phyloP scores from a whole-genome alignment of 345 rosid genomes.

The Dipteronia dyeriana region DNA sequence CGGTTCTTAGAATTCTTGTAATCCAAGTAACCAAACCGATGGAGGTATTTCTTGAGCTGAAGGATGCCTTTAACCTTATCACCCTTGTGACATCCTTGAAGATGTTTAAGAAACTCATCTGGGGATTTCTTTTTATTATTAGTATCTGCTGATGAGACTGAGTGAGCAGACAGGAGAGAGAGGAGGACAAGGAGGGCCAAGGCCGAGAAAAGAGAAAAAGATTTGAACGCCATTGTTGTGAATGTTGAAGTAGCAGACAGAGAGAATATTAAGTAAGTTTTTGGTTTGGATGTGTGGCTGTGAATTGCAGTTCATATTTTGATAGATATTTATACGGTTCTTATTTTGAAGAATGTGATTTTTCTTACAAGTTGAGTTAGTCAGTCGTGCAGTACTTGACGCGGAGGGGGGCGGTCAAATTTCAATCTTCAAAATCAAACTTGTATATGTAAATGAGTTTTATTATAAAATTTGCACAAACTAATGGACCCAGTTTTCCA shows the following conservation, averaged over 20 bases:
- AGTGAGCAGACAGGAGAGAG: neutral
- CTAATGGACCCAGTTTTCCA: no score
- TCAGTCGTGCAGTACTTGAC: no score
- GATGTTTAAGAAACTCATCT: conserved; percentile 29
- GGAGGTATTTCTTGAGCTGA: conserved; percentile 32
- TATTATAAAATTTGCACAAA: no score
- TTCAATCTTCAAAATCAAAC: no score
- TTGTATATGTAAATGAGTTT: no score
- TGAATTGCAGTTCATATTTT: neutral
- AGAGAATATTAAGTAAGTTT: neutral
- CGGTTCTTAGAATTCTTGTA: neutral
- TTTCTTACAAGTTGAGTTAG: no score
- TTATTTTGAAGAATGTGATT: no score
- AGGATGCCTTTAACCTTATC: conserved; percentile 34
- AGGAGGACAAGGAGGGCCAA: neutral
- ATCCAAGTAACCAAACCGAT: conserved; percentile 38
- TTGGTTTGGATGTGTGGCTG: neutral
- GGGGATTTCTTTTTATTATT: neutral
- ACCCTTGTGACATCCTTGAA: conserved; percentile 40
- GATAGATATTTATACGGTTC: neutral
- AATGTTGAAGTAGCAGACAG: neutral
- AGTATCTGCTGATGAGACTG: neutral
- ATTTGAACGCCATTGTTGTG: neutral
- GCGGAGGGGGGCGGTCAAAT: no score
- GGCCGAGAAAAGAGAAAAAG: neutral